A percentile compares a stretch with the other conserved stretches of the same genome.
phyloP scores from a whole-genome alignment of 2,329 filamentous ascomycete species.

The Trichoderma pleuroti region DNA sequence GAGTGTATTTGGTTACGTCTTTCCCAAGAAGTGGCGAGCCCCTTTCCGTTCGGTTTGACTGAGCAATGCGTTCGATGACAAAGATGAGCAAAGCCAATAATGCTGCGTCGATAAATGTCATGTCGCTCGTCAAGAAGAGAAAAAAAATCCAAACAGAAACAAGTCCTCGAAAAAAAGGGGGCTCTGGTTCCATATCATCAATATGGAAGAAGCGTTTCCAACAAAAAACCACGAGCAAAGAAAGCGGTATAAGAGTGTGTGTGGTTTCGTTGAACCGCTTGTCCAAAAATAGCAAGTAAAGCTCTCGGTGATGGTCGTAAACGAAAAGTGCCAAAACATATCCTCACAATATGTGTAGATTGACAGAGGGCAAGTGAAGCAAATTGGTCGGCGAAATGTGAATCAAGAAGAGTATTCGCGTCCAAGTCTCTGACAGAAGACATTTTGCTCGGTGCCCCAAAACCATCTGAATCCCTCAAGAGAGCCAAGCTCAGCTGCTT shows the following conservation, averaged over 20 bases:
- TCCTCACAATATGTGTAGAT: slow-evolving; percentile 10
- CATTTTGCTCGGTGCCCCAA: slow-evolving; percentile 4
- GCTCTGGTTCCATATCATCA: slow-evolving; percentile 8
- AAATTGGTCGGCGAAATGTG: slow-evolving; percentile 2
- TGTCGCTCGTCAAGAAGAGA: neutral
- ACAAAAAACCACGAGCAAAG: neutral
- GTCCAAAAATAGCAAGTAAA: slow-evolving; percentile 9
- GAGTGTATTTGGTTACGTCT: neutral
- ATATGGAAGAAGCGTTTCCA: neutral
- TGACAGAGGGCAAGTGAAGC: neutral
- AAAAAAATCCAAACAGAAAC: neutral
- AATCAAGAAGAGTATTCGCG: neutral
- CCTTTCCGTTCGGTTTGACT: neutral
- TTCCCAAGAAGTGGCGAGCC: neutral
- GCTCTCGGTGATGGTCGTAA: neutral
- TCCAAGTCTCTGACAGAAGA: slow-evolving; percentile 12
- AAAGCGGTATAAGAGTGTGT: neutral
- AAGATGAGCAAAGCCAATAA: neutral
- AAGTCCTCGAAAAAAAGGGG: neutral
- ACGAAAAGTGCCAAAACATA: neutral
- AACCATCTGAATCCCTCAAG: slow-evolving; percentile 10
- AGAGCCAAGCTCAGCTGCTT: slow-evolving; percentile 13
- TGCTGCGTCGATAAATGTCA: neutral
- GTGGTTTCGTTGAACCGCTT: neutral
- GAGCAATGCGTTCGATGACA: neutral